Percentiles rank a stretch among this genome's conserved stretches.
phyloP scores from a whole-genome alignment of 2,329 filamentous ascomycete species.

The Stagonosporopsis cucurbitacearum region DNA sequence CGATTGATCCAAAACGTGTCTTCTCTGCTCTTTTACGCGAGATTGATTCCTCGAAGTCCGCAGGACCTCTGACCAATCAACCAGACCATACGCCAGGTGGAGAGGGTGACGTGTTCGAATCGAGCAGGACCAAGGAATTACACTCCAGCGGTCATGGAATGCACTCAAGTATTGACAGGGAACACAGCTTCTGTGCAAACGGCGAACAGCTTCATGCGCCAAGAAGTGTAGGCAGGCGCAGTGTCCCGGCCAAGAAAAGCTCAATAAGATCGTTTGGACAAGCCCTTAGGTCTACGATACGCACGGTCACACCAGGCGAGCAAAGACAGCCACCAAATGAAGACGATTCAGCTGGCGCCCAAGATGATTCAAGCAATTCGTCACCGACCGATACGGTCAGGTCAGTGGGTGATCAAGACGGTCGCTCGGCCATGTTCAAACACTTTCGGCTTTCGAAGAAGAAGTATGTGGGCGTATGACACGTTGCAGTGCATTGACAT shows the following conservation, averaged over 20 bases:
- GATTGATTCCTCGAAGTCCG: constrained; percentile 31
- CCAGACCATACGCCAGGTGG: constrained; percentile 22
- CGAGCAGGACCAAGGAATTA: constrained; percentile 27
- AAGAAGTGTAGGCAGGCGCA: constrained; percentile 19
- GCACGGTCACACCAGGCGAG: constrained; percentile 45
- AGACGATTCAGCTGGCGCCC: constrained; percentile 14
- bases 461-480: constrained; percentile 3
- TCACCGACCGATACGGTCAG: too few relatives aligned
- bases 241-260: constrained; percentile 32
- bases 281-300: constrained; percentile 46
- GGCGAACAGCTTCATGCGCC: constrained; percentile 21
- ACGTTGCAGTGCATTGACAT: too few relatives aligned
- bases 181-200: constrained; percentile 10
- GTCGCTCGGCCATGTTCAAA: not conserved
- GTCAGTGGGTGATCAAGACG: not conserved
- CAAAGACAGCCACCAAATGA: constrained; percentile 14
- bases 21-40: constrained; percentile 48
- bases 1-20: constrained; percentile 44
- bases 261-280: constrained; percentile 38
- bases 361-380: constrained; percentile 4
- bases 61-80: not conserved
- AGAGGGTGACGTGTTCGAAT: constrained; percentile 39
- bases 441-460: constrained; percentile 1
- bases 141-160: constrained; percentile 17
- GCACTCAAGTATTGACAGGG: constrained; percentile 23